Base-by-base conservation (phyloP, 176 grass and related monocot genomes). In the Saccharum spontaneum region DNA sequence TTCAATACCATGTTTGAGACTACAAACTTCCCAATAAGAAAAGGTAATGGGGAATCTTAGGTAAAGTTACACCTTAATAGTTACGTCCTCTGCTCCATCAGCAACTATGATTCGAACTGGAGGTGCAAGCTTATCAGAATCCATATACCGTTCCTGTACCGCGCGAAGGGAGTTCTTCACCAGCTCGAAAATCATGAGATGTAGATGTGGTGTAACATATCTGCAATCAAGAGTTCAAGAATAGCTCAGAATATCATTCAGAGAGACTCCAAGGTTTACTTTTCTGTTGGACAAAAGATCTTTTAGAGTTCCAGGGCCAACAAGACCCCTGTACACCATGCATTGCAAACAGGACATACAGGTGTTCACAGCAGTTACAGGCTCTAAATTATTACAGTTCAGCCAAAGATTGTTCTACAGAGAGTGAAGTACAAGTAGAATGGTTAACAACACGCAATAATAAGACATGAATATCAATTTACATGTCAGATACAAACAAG, bases 91-190 rank as follows among this genome's bases (percentile, higher is more conserved):
- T 84, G 89, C 82, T 72, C 96, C 96, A 85, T 95, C 96, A 75
- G 96, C 91, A 79, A 98, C 96, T 82, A 98, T 89, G 63, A 98
- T 98, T 89, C 89, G 88, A 78, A 98, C 83, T 9, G 96, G 93
- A 74, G 96, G 91, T 41, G 83, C 87, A 72, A 90, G 89, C 48
- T 90, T 93, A 69, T 98, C 89, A 74, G 96, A 95, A 88, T 98
- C 36, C 89, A 93, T 92, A 71, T 78, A 90, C 22, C 83, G 93
- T 83, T 98, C 96, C 77, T 98, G 96, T 89, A 98, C 96, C n/a
- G 96, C 96, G 43, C 96, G 87, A 49, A 98, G 74, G 75, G 96
- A 98, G 77, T 98, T 98, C 88, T 98, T 98, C 44, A 98, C 83
- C 82, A 98, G 71, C 73, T 98, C 96, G 36, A 98, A 95, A 79